Evolutionary conservation across 345 rosid genomes (phyloP).

Genomic region (Lumnitzera racemosa): DNA sequence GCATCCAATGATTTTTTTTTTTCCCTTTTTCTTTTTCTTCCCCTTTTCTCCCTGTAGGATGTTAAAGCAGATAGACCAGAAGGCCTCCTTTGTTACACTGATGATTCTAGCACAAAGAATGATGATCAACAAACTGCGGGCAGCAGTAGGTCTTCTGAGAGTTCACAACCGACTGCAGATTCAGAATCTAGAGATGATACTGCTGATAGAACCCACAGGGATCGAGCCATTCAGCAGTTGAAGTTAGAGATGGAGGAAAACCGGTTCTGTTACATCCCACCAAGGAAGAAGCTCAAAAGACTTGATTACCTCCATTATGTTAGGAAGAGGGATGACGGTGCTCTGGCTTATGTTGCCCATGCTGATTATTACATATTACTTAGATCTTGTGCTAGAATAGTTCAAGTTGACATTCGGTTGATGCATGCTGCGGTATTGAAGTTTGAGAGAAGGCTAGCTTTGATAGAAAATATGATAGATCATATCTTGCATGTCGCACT

Average conservation of each 20-base stretch:
- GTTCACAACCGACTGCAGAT: constrained; percentile 14
- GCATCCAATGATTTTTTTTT: neutral
- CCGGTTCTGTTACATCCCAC: constrained; percentile 61
- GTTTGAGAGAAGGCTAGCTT: constrained; percentile 71
- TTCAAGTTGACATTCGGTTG: constrained; percentile 48
- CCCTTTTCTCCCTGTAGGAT: neutral
- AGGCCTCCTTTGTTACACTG: neutral
- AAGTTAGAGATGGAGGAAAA: constrained; percentile 64
- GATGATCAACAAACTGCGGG: constrained; percentile 1
- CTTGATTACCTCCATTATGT: constrained; percentile 51
- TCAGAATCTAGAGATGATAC: constrained; percentile 2
- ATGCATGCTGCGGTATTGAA: constrained; percentile 66
- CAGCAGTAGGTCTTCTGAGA: constrained; percentile 8
- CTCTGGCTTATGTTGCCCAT: constrained; percentile 47
- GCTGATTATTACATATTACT: constrained; percentile 80
- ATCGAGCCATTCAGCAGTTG: constrained; percentile 32
- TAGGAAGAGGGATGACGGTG: constrained; percentile 56
- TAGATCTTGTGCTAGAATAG: constrained; percentile 52
- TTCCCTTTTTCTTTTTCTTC: neutral
- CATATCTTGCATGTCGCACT: constrained; percentile 42
- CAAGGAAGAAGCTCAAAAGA: constrained; percentile 52
- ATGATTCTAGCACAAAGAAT: constrained; percentile 4
- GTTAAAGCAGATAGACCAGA: neutral
- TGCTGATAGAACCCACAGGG: constrained; percentile 13
- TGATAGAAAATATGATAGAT: constrained; percentile 59